These are phyloP conservation scores for Chaetomiaceae sp. DNA, from an alignment of 2,329 filamentous ascomycete genomes.

Conservation along the genomic window DNA sequence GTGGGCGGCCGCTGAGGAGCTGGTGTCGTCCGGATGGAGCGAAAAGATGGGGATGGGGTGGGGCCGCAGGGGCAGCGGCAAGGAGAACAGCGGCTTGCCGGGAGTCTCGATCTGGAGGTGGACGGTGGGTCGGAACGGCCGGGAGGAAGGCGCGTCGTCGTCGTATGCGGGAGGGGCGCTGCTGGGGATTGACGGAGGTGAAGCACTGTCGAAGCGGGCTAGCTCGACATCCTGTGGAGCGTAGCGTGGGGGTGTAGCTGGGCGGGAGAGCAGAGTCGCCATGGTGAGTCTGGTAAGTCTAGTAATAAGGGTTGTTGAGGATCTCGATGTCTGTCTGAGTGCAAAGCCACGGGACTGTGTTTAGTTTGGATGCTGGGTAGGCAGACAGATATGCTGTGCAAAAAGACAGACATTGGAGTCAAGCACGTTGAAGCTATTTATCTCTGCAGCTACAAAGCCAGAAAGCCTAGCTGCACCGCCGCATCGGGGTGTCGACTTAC, in stretches of 20 bases:
- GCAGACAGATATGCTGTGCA: no score
- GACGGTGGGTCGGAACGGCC: constrained; percentile 36
- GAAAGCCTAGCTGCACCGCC: not conserved
- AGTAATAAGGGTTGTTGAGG: no score
- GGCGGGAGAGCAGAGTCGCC: not conserved
- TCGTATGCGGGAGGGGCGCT: constrained; percentile 28
- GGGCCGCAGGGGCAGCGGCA: constrained; percentile 34
- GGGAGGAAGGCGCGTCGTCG: constrained; percentile 18
- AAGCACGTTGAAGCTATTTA: not conserved
- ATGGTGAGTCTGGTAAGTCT: no score
- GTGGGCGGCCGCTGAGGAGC: constrained; percentile 19
- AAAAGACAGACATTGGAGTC: no score
- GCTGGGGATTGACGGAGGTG: constrained; percentile 12
- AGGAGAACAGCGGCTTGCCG: constrained; percentile 39
- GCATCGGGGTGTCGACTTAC: not conserved
- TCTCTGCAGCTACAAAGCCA: not conserved
- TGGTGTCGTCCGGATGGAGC: constrained; percentile 25
- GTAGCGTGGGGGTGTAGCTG: constrained; percentile 3
- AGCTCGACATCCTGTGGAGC: constrained; percentile 11
- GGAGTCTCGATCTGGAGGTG: constrained; percentile 44
- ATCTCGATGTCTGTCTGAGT: no score
- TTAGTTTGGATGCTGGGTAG: no score
- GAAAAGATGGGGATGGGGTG: constrained; percentile 39
- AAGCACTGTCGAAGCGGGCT: constrained; percentile 17
- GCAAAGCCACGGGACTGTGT: no score